Conservation (phyloP, 1,139 yeast genomes). For the Saccharomyces hybrid region DNA sequence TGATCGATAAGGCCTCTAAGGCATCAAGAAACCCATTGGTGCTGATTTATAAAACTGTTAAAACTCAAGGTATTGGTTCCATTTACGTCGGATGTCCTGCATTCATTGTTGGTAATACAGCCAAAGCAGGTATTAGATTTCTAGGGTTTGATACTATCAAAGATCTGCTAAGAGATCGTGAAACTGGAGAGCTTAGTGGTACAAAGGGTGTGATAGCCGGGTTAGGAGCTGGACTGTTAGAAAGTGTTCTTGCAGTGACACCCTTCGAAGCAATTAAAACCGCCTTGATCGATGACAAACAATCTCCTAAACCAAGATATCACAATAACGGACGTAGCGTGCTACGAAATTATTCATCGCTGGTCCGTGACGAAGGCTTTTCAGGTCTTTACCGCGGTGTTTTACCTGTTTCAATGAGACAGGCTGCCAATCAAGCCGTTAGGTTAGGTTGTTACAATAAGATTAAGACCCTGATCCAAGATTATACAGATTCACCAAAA, state of each 20-base stretch:
- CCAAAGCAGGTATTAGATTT: constrained; percentile 89
- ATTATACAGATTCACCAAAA: constrained; percentile 54
- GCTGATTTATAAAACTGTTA: constrained; percentile 64
- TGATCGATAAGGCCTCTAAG: constrained; percentile 60
- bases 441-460: constrained; percentile 89
- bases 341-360: constrained; percentile 27
- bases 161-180: constrained; percentile 62
- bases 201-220: constrained; percentile 93
- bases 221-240: constrained; percentile 89
- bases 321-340: constrained; percentile 57
- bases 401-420: constrained; percentile 88
- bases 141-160: constrained; percentile 91
- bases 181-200: constrained; percentile 74
- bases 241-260: constrained; percentile 87
- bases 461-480: constrained; percentile 74
- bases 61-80: constrained; percentile 69
- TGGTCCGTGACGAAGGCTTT: constrained; percentile 71
- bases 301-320: constrained; percentile 65
- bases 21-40: constrained; percentile 77
- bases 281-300: constrained; percentile 89
- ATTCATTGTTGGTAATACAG: constrained; percentile 89
- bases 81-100: constrained; percentile 97
- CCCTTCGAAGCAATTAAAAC: constrained; percentile 97
- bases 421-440: constrained; percentile 92
- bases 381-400: constrained; percentile 83